A percentile compares a stretch with the other conserved stretches of the same genome.
These are phyloP conservation scores for Anthracocystis walkeri DNA, from an alignment of 1,284 basidiomycete genomes.

Conservation along the genomic window DNA sequence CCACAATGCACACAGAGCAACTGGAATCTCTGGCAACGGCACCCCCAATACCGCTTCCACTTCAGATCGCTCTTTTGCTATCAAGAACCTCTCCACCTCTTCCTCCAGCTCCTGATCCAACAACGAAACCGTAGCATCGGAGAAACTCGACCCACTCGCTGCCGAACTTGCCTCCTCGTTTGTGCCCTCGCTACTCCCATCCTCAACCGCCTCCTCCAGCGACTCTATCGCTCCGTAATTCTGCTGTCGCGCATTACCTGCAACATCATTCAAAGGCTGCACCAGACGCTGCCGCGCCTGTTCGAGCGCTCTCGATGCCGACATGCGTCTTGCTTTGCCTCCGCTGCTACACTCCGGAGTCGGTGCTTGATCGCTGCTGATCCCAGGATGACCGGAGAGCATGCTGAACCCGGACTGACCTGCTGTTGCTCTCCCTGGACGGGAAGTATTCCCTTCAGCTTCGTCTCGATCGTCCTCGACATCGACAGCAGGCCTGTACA, in stretches of 20 bases:
- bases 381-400: conserved; percentile 26
- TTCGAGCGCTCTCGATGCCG: conserved; percentile 43
- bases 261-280: conserved; percentile 15
- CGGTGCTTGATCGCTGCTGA: conserved; percentile 10
- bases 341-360: conserved; percentile 28
- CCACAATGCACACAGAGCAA: conserved; percentile 61
- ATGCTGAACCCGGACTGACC: conserved; percentile 42
- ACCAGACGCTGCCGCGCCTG: conserved; percentile 40
- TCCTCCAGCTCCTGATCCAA: conserved; percentile 47
- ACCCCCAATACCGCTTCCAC: conserved; percentile 61
- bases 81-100: conserved; percentile 43
- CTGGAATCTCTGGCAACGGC: conserved; percentile 55
- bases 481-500: conserved; percentile 39
- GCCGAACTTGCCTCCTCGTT: conserved; percentile 11
- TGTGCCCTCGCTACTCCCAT: conserved; percentile 12
- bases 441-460: neutral
- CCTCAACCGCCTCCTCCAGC: conserved; percentile 18
- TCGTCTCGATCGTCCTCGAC: neutral
- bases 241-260: neutral
- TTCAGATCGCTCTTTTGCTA: conserved; percentile 54
- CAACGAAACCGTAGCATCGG: conserved; percentile 29
- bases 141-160: conserved; percentile 24
- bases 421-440: conserved; percentile 3
- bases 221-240: conserved; percentile 35
- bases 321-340: conserved; percentile 37